Evolutionary conservation across 257 asterid species (phyloP).

Genomic region (Fraxinus cuspidata): DNA sequence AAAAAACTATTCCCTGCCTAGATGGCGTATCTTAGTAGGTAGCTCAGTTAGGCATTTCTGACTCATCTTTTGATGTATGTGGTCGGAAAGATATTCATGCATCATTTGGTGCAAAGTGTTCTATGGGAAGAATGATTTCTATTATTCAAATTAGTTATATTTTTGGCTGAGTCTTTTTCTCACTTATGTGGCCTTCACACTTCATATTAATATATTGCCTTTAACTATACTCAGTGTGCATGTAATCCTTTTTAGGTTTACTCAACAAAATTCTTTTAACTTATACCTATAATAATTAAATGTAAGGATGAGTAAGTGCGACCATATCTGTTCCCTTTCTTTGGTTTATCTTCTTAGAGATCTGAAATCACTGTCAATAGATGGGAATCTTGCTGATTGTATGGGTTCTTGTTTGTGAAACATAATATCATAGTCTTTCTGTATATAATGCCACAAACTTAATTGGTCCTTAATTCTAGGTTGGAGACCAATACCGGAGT

Average conservation of each 20-base stretch:
- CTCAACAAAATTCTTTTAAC: neutral
- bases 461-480: conserved; percentile 41
- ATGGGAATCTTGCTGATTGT: neutral
- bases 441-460: neutral
- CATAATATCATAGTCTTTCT: neutral
- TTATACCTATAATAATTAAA: neutral
- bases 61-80: neutral
- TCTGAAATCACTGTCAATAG: neutral
- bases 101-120: neutral
- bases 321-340: neutral
- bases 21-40: neutral
- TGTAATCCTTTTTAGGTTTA: neutral
- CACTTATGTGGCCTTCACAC: neutral
- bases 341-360: neutral
- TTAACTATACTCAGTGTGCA: neutral
- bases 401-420: neutral
- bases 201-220: neutral
- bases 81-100: neutral
- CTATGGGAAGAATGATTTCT: neutral
- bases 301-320: neutral
- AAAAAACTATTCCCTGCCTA: neutral
- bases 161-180: neutral
- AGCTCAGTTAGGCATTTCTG: neutral
- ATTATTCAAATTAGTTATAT: neutral
- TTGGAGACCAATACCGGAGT: conserved; percentile 82